Conservation (phyloP, 2,329 filamentous ascomycete genomes). For the Blumeriella jaapii region DNA sequence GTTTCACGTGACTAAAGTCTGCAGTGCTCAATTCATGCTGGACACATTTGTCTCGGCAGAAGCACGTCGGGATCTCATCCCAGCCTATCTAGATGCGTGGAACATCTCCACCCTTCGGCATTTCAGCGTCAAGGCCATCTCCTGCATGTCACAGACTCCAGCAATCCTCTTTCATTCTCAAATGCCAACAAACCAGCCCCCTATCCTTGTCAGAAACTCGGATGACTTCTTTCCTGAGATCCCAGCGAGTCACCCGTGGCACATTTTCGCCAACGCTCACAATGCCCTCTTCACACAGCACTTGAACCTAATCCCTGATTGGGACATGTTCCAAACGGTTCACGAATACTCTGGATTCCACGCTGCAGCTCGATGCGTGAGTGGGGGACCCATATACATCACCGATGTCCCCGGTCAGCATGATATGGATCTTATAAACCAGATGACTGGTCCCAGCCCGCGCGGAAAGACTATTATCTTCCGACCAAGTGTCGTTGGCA, state of each 20-base stretch:
- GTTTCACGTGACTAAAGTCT: slow-evolving; percentile 2
- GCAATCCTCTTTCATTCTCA: slow-evolving; percentile 79
- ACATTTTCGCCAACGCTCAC: slow-evolving; percentile 88
- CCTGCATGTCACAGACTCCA: slow-evolving; percentile 89
- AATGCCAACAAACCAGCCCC: slow-evolving; percentile 62
- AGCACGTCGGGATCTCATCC: slow-evolving; percentile 59
- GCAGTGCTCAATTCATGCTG: slow-evolving; percentile 66
- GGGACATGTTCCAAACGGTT: slow-evolving; percentile 58
- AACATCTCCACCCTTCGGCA: slow-evolving; percentile 63
- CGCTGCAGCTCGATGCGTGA: slow-evolving; percentile 79
- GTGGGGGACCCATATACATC: slow-evolving; percentile 87
- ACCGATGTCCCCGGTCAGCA: slow-evolving; percentile 82
- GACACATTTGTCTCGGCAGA: slow-evolving; percentile 61
- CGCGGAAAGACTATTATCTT: slow-evolving; percentile 69
- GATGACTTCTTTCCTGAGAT: slow-evolving; percentile 87
- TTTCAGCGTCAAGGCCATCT: slow-evolving; percentile 69
- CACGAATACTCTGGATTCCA: slow-evolving; percentile 70
- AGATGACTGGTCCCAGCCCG: slow-evolving; percentile 69
- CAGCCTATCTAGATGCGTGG: slow-evolving; percentile 79
- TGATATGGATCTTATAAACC: slow-evolving; percentile 59
- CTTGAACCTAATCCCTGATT: slow-evolving; percentile 78
- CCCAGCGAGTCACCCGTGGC: slow-evolving; percentile 77
- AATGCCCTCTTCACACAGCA: slow-evolving; percentile 74
- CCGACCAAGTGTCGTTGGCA: slow-evolving; percentile 63
- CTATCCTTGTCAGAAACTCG: slow-evolving; percentile 71